These are phyloP conservation scores for Chrysochromulina parva DNA, from an alignment of 78 protist genomes.

Conservation along the genomic window DNA sequence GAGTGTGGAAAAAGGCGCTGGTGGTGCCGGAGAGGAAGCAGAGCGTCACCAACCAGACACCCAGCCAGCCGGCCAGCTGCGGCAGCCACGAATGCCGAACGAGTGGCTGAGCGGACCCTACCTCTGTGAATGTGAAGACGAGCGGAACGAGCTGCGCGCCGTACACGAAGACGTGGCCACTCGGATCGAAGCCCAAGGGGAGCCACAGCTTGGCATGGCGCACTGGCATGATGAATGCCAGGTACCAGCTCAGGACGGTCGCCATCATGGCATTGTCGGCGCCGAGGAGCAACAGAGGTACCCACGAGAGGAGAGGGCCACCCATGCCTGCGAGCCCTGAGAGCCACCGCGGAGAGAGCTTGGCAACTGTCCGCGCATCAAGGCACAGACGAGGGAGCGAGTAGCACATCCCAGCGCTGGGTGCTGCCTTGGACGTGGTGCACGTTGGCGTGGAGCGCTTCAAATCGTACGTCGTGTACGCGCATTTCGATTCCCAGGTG, in stretches of 20 bases:
- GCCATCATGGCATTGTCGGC: neutral
- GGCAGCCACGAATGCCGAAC: too few species aligned
- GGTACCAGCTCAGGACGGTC: neutral
- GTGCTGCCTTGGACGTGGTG: too few species aligned
- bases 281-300: neutral
- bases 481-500: too few species aligned
- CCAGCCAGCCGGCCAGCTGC: neutral
- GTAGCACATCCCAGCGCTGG: too few species aligned
- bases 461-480: too few species aligned
- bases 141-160: neutral
- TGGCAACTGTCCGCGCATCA: too few species aligned
- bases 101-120: too few species aligned
- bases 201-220: neutral
- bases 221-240: neutral
- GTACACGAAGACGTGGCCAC: neutral
- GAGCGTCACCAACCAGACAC: neutral
- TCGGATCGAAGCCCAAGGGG: neutral
- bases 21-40: neutral
- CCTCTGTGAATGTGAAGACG: neutral
- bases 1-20: neutral
- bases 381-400: too few species aligned
- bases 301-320: neutral
- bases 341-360: neutral
- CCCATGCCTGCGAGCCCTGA: neutral
- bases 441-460: too few species aligned